Percentiles rank a stretch among this genome's conserved stretches.
Evolutionary conservation across 371 early-diverging fungal genomes (phyloP).

Genomic region (Fennellomyces sp.): DNA sequence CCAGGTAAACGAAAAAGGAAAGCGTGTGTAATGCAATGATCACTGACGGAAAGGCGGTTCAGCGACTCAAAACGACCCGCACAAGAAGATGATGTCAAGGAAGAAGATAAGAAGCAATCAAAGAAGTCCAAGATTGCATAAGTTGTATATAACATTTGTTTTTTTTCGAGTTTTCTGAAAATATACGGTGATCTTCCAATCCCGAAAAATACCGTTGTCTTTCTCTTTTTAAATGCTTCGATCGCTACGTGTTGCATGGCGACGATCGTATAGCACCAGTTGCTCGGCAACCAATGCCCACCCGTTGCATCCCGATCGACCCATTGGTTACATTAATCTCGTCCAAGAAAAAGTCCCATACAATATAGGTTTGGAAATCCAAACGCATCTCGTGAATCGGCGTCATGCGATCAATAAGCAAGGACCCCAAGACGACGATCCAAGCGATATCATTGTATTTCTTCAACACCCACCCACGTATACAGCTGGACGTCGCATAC

Average conservation of each 20-base stretch:
- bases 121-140: neutral
- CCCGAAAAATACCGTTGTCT: neutral
- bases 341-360: slow-evolving; percentile 46
- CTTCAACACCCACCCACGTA: slow-evolving; percentile 90
- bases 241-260: neutral
- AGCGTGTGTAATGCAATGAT: neutral
- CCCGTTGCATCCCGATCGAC: slow-evolving; percentile 12
- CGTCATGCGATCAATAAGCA: slow-evolving; percentile 21
- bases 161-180: too few relatives aligned
- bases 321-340: slow-evolving; percentile 19
- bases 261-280: neutral
- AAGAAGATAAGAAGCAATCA: neutral
- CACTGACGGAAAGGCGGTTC: neutral
- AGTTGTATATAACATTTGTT: too few relatives aligned
- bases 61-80: neutral
- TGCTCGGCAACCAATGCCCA: neutral
- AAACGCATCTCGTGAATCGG: slow-evolving; percentile 53
- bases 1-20: neutral
- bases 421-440: slow-evolving; percentile 8
- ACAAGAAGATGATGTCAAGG: neutral
- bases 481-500: slow-evolving; percentile 89
- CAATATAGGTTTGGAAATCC: slow-evolving; percentile 56
- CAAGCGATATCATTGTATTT: slow-evolving; percentile 72
- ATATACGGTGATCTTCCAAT: neutral
- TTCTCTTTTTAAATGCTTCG: neutral